Percentiles rank a stretch among this genome's conserved stretches.
Conservation (phyloP, 805 yeast species). For the Alloascoidea hylecoeti region DNA sequence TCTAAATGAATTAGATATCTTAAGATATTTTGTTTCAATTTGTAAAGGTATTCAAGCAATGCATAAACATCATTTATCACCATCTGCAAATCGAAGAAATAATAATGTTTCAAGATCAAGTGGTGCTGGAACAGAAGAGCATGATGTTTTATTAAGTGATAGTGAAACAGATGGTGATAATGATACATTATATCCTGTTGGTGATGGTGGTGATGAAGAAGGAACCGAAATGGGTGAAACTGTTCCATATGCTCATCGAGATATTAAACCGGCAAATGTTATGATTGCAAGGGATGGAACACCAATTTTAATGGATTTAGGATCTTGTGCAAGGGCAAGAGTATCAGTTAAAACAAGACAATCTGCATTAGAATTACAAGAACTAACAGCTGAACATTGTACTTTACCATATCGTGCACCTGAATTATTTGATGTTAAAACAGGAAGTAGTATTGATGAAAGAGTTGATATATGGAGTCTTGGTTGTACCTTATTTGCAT, state of each 20-base stretch:
- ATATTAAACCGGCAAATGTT: conserved; percentile 80
- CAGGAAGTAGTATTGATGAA: conserved; percentile 53
- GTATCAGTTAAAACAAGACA: conserved; percentile 39
- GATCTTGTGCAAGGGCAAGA: conserved; percentile 61
- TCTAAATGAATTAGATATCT: conserved; percentile 49
- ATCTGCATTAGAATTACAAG: conserved; percentile 66
- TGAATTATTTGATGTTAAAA: conserved; percentile 65
- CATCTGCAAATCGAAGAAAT: conserved; percentile 7
- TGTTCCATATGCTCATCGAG: conserved; percentile 72
- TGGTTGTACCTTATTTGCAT: conserved; percentile 71
- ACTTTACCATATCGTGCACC: conserved; percentile 86
- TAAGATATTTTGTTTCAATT: conserved; percentile 49
- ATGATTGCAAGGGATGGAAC: conserved; percentile 63
- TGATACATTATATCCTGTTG: conserved; percentile 8
- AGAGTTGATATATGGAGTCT: conserved; percentile 83
- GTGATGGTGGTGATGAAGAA: conserved; percentile 5
- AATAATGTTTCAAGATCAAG: conserved; percentile 4
- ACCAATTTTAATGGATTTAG: conserved; percentile 76
- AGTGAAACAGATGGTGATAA: conserved; percentile 19
- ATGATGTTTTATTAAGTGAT: conserved; percentile 13
- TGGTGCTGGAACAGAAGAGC: conserved; percentile 8
- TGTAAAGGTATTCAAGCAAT: conserved; percentile 63
- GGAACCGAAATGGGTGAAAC: conserved; percentile 40
- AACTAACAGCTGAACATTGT: conserved; percentile 72
- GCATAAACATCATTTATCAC: conserved; percentile 41